Base-by-base conservation (phyloP, 345 rosid species). In the Citrus inodora region DNA sequence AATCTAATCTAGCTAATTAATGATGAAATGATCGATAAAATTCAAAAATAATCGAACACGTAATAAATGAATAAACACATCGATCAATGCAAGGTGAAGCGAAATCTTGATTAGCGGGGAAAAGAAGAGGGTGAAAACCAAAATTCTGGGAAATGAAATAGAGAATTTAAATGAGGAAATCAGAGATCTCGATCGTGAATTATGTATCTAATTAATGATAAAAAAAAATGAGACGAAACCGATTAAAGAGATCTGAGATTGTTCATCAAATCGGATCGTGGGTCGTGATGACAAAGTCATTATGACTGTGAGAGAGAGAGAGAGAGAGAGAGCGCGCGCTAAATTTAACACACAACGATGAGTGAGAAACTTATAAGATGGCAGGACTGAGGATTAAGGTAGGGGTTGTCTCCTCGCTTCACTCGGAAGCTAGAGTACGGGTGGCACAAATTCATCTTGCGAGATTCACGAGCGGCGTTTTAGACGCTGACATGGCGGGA, bases 381-480 rank as follows among this genome's bases (percentile, higher is more conserved):
- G 51, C 17, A 13, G 5, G 51, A 46, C 17, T 46, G 17, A 46
- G 51, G 51, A 46, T 16, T 46, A 46, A 46, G 51, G 51, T 46
- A 13, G 51, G 17, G 51, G 51, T 46, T 46, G 51, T 11, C 17
- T 32, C 33, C 17, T 32, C 33, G 33, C 33, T 32, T 46, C 51
- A 1, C 13, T 46, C 13, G 73, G 21, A 67, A 1, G 24, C 27
- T 6, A 16, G 38, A n/a, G 74, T 32, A 56, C 25, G 53, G 51
- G 78, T 75, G 81, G 83, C 74, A 53, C 66, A 40, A 32, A 78
- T 71, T 71, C 61, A 27, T 71, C 40, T 61, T 2, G 67, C 83
- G n/a, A n/a, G n/a, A n/a, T n/a, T n/a, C n/a, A n/a, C n/a, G n/a
- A n/a, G n/a, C n/a, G n/a, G n/a, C n/a, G n/a, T n/a, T n/a, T n/a